These are phyloP conservation scores for Plasmodium sp. DNA, from an alignment of 169 alveolate genomes.

Conservation along the genomic window DNA sequence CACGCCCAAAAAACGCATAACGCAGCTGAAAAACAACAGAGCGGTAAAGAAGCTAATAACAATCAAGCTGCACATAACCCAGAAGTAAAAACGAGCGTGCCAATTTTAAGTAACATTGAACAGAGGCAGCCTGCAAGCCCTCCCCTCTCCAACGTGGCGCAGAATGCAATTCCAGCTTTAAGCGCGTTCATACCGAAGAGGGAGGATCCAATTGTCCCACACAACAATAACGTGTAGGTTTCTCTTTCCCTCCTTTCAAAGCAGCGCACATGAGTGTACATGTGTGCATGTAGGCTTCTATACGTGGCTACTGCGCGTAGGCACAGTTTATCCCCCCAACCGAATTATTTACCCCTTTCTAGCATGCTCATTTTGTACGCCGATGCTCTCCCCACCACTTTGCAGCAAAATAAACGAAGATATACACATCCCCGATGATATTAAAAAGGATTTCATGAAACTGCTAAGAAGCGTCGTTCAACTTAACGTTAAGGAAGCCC, in stretches of 20 bases:
- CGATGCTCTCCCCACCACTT: not conserved
- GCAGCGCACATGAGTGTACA: not conserved
- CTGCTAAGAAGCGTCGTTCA: slow-evolving; percentile 29
- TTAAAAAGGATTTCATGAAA: slow-evolving; percentile 46
- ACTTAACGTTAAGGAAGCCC: slow-evolving; percentile 9
- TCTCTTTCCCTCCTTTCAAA: not conserved
- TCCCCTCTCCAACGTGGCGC: not conserved
- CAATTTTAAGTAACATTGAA: not conserved
- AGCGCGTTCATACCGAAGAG: not conserved
- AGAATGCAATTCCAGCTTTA: not conserved
- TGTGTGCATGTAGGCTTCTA: not conserved
- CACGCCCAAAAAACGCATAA: not conserved
- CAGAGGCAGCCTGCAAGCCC: not conserved
- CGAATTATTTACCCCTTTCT: not conserved
- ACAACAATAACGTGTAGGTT: slow-evolving; percentile 9
- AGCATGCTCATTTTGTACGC: not conserved
- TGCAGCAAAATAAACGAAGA: slow-evolving; percentile 42
- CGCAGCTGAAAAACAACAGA: not conserved
- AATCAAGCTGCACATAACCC: not conserved
- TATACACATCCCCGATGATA: slow-evolving; percentile 59
- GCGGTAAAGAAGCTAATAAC: not conserved
- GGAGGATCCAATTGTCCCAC: not conserved
- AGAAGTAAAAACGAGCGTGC: not conserved
- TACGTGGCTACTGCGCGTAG: not conserved
- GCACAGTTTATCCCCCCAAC: not conserved